These are phyloP conservation scores for Rhodocollybia butyracea DNA, from an alignment of 768 basidiomycete genomes.

Conservation along the genomic window DNA sequence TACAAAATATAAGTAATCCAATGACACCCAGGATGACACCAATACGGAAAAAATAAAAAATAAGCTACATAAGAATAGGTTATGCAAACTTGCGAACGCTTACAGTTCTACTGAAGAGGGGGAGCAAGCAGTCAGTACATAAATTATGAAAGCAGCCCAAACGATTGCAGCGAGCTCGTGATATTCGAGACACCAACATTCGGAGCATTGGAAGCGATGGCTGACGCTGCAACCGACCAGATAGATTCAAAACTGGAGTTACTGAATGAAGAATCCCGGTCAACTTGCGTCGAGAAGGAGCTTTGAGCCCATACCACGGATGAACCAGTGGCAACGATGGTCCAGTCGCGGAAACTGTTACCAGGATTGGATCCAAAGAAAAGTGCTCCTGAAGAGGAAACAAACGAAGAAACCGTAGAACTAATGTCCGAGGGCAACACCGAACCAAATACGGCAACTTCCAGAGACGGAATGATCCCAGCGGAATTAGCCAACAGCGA, in stretches of 20 bases:
- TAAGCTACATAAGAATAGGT: neutral
- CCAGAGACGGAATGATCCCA: conserved; percentile 47
- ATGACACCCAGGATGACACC: too few species aligned
- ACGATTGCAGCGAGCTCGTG: conserved; percentile 35
- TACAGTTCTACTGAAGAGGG: too few species aligned
- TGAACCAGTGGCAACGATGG: conserved; percentile 36
- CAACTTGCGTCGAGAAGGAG: conserved; percentile 45
- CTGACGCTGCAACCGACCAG: conserved; percentile 43
- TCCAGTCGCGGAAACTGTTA: conserved; percentile 49
- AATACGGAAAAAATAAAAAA: too few species aligned
- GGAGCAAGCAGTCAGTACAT: neutral
- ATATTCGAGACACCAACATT: conserved; percentile 41
- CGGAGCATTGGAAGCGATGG: conserved; percentile 26
- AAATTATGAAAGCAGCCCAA: conserved; percentile 26
- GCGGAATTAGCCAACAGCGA: conserved; percentile 37
- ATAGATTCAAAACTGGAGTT: conserved; percentile 43
- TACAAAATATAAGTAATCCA: too few species aligned
- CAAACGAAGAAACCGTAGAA: conserved; percentile 48
- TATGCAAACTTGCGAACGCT: too few species aligned
- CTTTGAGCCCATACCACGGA: conserved; percentile 52
- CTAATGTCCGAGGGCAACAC: conserved; percentile 45
- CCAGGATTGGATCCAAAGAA: conserved; percentile 61
- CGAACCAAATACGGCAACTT: conserved; percentile 64
- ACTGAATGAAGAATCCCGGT: conserved; percentile 45
- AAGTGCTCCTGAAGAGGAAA: conserved; percentile 42